A percentile compares a stretch with the other conserved stretches of the same genome.
Conservation (phyloP, 2,329 filamentous ascomycete genomes). For the Boeremia exigua region DNA sequence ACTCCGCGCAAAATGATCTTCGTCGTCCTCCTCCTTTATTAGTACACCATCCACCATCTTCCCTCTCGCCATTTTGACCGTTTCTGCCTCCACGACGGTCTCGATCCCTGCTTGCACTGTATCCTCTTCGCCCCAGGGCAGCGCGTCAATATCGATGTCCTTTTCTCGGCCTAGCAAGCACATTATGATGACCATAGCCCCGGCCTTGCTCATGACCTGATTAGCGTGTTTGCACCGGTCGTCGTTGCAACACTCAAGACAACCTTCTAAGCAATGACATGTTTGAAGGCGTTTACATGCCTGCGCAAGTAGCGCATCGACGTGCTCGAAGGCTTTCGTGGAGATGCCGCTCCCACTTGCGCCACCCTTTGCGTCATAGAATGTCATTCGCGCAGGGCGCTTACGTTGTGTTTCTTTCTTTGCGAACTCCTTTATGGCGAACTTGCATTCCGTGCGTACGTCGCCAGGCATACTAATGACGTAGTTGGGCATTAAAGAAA, state of each 20-base stretch:
- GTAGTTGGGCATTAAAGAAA: conserved; percentile 87
- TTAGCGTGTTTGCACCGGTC: conserved; percentile 86
- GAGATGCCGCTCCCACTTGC: conserved; percentile 83
- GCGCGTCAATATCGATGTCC: conserved; percentile 79
- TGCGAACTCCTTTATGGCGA: conserved; percentile 84
- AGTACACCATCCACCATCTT: conserved; percentile 51
- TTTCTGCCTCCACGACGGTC: conserved; percentile 76
- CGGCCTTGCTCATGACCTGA: conserved; percentile 91
- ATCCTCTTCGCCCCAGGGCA: conserved; percentile 84
- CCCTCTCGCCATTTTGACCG: conserved; percentile 61
- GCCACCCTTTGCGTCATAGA: conserved; percentile 95
- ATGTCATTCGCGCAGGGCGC: conserved; percentile 84
- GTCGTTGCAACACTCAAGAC: conserved; percentile 87
- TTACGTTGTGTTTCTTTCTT: conserved; percentile 73
- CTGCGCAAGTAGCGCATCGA: conserved; percentile 77
- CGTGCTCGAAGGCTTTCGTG: conserved; percentile 91
- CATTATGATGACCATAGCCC: conserved; percentile 80
- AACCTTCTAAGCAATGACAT: conserved; percentile 80
- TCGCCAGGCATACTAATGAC: conserved; percentile 90
- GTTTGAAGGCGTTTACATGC: conserved; percentile 77
- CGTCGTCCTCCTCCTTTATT: conserved; percentile 44
- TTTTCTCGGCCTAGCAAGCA: conserved; percentile 73
- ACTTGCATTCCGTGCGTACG: conserved; percentile 93
- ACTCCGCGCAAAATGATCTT: conserved; percentile 43
- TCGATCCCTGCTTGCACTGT: conserved; percentile 74